A percentile compares a stretch with the other conserved stretches of the same genome.
phyloP scores from a whole-genome alignment of 768 basidiomycete species.

The Tricholoma flavovirens region DNA sequence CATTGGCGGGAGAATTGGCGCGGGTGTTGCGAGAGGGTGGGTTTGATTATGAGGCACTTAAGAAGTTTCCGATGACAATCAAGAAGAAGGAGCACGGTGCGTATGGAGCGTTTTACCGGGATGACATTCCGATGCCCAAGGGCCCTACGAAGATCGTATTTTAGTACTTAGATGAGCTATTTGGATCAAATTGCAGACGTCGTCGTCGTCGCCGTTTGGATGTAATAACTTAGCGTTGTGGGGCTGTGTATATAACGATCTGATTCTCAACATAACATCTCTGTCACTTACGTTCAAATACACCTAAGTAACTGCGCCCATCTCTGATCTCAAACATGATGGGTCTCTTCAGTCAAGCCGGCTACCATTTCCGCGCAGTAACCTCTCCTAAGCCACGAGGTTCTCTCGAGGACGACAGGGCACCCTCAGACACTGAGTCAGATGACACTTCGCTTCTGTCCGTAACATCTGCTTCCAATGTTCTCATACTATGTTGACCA shows the following conservation, averaged over 20 bases:
- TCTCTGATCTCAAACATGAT: slow-evolving; percentile 47
- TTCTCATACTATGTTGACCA: slow-evolving; percentile 29
- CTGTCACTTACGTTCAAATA: too few species aligned
- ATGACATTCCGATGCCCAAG: slow-evolving; percentile 54
- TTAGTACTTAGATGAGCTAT: slow-evolving; percentile 16
- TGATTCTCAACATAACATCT: not conserved
- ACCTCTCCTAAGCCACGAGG: slow-evolving; percentile 62
- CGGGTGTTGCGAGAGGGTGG: slow-evolving; percentile 86
- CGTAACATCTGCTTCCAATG: slow-evolving; percentile 32
- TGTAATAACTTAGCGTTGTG: too few species aligned
- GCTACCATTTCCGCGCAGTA: slow-evolving; percentile 48
- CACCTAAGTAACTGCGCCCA: not conserved
- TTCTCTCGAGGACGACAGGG: slow-evolving; percentile 56
- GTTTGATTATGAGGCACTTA: slow-evolving; percentile 69
- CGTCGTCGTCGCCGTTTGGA: not conserved
- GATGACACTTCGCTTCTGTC: slow-evolving; percentile 89
- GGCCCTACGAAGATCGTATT: slow-evolving; percentile 79
- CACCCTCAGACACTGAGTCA: slow-evolving; percentile 77
- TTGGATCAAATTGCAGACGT: not conserved
- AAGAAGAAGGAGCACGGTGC: slow-evolving; percentile 92
- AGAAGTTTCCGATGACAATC: slow-evolving; percentile 92
- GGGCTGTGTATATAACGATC: not conserved
- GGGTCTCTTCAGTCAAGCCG: slow-evolving; percentile 72
- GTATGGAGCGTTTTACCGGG: slow-evolving; percentile 83
- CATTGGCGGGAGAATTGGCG: slow-evolving; percentile 89